These are phyloP conservation scores for Lachnellula cervina DNA, from an alignment of 2,329 filamentous ascomycete species.

Conservation along the genomic window DNA sequence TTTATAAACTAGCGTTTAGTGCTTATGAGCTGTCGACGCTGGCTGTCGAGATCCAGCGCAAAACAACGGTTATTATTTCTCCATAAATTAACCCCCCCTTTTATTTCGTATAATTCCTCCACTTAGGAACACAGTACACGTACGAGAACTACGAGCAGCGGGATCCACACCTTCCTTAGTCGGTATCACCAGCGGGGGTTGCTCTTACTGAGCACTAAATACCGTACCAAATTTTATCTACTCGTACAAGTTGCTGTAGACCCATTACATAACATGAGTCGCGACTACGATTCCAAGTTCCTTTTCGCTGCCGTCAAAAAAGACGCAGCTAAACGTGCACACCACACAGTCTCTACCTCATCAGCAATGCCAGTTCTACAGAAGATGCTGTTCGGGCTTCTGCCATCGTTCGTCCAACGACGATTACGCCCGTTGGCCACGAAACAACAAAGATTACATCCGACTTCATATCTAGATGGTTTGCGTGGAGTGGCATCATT, in stretches of 20 bases:
- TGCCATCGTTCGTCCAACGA: conserved; percentile 32
- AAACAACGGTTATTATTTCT: too few species aligned
- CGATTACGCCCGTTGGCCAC: conserved; percentile 24
- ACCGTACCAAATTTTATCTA: background rate
- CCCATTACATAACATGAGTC: too few species aligned
- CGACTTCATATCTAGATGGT: conserved; percentile 42
- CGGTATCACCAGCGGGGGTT: too few species aligned
- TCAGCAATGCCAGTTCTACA: conserved; percentile 22
- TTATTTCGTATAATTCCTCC: too few species aligned
- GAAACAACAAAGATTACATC: conserved; percentile 30
- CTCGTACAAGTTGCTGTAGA: background rate
- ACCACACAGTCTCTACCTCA: conserved; percentile 17
- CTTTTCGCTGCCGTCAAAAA: conserved; percentile 14
- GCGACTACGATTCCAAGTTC: conserved; percentile 3
- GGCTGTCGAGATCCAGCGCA: too few species aligned
- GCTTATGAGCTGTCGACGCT: too few species aligned
- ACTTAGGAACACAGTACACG: too few species aligned
- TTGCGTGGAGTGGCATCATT: conserved; percentile 46
- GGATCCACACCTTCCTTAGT: too few species aligned
- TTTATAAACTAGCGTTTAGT: too few species aligned
- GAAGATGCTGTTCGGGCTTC: conserved; percentile 23
- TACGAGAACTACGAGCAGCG: too few species aligned
- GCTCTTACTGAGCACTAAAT: too few species aligned
- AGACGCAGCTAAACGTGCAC: conserved; percentile 12
- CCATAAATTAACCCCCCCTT: too few species aligned